These are phyloP conservation scores for Rutstroemia sp. DNA, from an alignment of 2,329 filamentous ascomycete genomes.

Conservation along the genomic window DNA sequence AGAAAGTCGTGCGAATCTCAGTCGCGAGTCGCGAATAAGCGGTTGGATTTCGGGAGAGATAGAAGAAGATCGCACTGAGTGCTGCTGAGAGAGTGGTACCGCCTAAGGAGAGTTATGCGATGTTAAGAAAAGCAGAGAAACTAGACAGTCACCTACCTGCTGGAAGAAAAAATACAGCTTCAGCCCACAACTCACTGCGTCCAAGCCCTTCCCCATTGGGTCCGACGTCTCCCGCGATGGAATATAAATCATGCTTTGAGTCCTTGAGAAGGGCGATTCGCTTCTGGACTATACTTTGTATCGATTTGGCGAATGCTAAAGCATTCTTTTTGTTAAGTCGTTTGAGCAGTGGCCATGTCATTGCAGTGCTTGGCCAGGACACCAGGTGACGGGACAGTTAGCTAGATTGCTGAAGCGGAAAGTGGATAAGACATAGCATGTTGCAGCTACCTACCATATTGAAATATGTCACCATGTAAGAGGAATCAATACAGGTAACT, in stretches of 20 bases:
- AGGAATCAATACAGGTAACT: neutral
- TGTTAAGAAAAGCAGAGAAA: neutral
- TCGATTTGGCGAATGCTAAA: neutral
- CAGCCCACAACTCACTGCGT: neutral
- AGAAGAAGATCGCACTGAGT: neutral
- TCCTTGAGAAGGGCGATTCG: neutral
- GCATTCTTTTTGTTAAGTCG: neutral
- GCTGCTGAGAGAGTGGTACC: neutral
- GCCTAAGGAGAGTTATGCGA: neutral
- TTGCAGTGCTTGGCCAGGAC: neutral
- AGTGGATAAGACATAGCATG: too few species aligned
- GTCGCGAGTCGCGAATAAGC: neutral
- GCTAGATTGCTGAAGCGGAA: neutral
- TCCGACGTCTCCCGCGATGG: neutral
- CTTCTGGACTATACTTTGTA: neutral
- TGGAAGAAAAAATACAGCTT: neutral
- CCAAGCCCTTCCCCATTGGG: neutral
- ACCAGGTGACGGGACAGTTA: neutral
- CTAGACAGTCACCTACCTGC: neutral
- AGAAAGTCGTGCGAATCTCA: neutral
- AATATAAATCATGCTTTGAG: neutral
- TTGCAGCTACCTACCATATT: neutral
- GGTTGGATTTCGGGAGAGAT: neutral
- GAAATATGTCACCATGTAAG: neutral
- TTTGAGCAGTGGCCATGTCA: neutral